Percentiles rank a stretch among this genome's conserved stretches.
Evolutionary conservation across 352 stramenopile species (phyloP).

Genomic region (Pilasporangium apinafurcum): DNA sequence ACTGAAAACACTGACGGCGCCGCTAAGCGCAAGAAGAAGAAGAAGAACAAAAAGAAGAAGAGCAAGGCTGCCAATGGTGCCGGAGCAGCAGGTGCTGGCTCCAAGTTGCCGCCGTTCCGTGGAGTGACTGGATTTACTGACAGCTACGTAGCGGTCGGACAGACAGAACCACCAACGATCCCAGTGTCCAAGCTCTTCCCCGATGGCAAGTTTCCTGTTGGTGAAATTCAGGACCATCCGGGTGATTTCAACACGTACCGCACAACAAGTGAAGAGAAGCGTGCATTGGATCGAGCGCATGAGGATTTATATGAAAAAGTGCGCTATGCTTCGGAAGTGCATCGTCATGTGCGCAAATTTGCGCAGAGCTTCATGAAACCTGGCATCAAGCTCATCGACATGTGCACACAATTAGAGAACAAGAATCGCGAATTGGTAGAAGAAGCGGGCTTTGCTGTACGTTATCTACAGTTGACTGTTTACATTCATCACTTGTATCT

Average conservation of each 20-base stretch:
- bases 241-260: conserved; percentile 87
- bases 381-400: conserved; percentile 90
- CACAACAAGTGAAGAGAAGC: conserved; percentile 62
- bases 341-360: conserved; percentile 81
- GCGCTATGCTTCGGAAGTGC: conserved; percentile 89
- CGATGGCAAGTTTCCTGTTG: conserved; percentile 58
- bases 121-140: conserved; percentile 79
- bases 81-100: conserved; percentile 2
- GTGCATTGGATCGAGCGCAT: conserved; percentile 64
- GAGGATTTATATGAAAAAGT: conserved; percentile 46
- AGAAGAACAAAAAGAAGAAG: conserved; percentile 42
- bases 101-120: conserved; percentile 37
- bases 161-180: conserved; percentile 92
- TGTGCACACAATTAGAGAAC: conserved; percentile 91
- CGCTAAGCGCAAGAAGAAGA: conserved; percentile 24
- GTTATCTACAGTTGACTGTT: not conserved
- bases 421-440: conserved; percentile 90
- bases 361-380: conserved; percentile 93
- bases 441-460: conserved; percentile 77
- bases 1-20: not conserved
- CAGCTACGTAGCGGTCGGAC: conserved; percentile 86
- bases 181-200: conserved; percentile 52
- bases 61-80: conserved; percentile 3
- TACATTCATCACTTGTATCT: not conserved
- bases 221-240: conserved; percentile 88